phyloP scores from a whole-genome alignment of 257 asterid genomes.

The Prunella vulgaris region DNA sequence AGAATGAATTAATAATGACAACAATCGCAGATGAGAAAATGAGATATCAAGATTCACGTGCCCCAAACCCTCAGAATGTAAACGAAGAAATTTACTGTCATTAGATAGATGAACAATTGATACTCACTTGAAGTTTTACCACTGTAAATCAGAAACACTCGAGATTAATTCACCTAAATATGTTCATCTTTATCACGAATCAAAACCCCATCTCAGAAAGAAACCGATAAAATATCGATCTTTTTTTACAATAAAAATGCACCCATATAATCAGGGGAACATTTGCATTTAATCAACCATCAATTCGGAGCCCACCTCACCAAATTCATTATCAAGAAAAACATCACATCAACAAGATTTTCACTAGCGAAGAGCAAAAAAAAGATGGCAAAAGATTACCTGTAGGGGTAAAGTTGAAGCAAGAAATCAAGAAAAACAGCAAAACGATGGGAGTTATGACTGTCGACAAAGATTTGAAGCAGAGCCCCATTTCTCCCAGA shows the following conservation, averaged over 20 bases:
- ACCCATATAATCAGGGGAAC: conserved; percentile 21
- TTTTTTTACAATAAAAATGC: conserved; percentile 4
- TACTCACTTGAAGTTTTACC: background rate
- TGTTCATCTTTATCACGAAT: conserved; percentile 4
- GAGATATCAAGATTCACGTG: background rate
- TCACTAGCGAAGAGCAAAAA: background rate
- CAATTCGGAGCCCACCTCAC: conserved; percentile 6
- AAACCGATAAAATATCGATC: background rate
- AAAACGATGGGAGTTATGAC: conserved; percentile 25
- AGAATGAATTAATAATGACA: background rate
- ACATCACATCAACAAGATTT: conserved; percentile 5
- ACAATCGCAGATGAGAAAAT: background rate
- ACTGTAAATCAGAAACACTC: conserved; percentile 8
- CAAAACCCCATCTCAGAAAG: conserved; percentile 19
- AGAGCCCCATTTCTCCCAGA: conserved; percentile 36
- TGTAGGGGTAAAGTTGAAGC: conserved; percentile 51
- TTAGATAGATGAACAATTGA: background rate
- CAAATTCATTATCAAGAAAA: conserved; percentile 17
- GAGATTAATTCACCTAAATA: conserved; percentile 2
- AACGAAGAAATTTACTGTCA: background rate
- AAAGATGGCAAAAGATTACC: conserved; percentile 33
- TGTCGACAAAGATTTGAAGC: conserved; percentile 34
- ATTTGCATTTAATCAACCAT: background rate
- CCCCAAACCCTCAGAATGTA: background rate
- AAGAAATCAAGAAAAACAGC: conserved; percentile 41